These are phyloP conservation scores for Pseudogymnoascus destructans DNA, from an alignment of 2,329 filamentous ascomycete genomes.

Conservation along the genomic window DNA sequence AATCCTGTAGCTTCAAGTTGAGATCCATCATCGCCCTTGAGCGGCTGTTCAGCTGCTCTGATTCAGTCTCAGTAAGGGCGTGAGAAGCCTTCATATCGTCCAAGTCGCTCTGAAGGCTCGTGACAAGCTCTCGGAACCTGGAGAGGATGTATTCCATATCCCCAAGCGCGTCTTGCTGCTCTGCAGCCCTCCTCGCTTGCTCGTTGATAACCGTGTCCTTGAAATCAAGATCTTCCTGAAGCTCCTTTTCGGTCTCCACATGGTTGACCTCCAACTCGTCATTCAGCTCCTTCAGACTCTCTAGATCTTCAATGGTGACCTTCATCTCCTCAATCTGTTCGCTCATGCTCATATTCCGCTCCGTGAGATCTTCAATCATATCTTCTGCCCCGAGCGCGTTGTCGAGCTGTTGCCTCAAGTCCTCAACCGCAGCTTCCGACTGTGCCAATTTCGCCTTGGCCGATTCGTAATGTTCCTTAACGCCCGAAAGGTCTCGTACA, in stretches of 20 bases:
- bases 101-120: constrained; percentile 70
- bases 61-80: constrained; percentile 83
- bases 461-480: constrained; percentile 57
- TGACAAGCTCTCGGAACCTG: constrained; percentile 79
- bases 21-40: constrained; percentile 94
- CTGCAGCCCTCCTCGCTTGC: constrained; percentile 54
- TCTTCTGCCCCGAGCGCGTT: constrained; percentile 79
- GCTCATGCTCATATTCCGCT: constrained; percentile 71
- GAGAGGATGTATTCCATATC: constrained; percentile 85
- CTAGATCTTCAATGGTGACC: constrained; percentile 71
- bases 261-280: constrained; percentile 93
- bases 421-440: constrained; percentile 63
- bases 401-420: constrained; percentile 83
- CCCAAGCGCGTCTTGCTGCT: constrained; percentile 68
- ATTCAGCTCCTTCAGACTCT: constrained; percentile 80
- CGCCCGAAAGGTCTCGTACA: constrained; percentile 49
- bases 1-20: constrained; percentile 84
- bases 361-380: constrained; percentile 84
- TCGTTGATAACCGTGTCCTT: constrained; percentile 77
- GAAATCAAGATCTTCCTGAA: constrained; percentile 87
- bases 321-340: constrained; percentile 76
- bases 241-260: constrained; percentile 81
- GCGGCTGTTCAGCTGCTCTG: constrained; percentile 75
- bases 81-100: constrained; percentile 88
- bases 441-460: constrained; percentile 61